Conservation (phyloP, 441 rosid genomes). For the Breynia disticha region DNA sequence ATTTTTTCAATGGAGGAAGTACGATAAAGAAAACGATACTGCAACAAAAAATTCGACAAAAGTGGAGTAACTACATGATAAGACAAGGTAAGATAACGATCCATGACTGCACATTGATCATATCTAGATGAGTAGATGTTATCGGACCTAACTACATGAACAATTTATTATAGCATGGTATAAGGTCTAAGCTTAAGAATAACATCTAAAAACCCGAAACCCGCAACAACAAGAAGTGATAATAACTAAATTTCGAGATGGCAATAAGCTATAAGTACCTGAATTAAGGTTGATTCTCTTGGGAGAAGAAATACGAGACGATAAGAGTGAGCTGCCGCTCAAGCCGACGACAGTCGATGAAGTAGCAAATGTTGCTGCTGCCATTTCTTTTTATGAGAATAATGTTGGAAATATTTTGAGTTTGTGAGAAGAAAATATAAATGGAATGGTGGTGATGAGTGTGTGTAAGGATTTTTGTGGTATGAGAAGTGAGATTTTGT, state of each 20-base stretch:
- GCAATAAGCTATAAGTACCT: conserved; percentile 21
- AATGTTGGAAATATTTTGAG: neutral
- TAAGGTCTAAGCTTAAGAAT: too few relatives aligned
- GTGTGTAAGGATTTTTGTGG: conserved; percentile 3
- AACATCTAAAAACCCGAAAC: neutral
- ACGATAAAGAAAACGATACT: too few relatives aligned
- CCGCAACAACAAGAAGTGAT: too few relatives aligned
- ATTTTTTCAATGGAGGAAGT: too few relatives aligned
- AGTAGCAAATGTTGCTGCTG: conserved; percentile 51
- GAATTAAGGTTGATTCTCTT: conserved; percentile 34
- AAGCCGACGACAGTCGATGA: conserved; percentile 61
- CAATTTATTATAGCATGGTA: too few relatives aligned
- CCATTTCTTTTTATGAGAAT: conserved; percentile 26
- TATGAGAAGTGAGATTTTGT: conserved; percentile 12
- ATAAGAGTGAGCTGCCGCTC: conserved; percentile 33
- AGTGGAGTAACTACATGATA: too few relatives aligned
- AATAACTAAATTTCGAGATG: neutral
- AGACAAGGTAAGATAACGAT: too few relatives aligned
- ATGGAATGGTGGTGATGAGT: conserved; percentile 9
- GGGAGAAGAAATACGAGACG: conserved; percentile 17
- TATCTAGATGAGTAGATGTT: too few relatives aligned
- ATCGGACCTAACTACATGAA: too few relatives aligned
- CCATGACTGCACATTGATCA: too few relatives aligned
- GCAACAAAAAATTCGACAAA: too few relatives aligned
- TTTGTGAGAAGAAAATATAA: neutral